Evolutionary conservation across 192 early-diverging fungal species (phyloP).

Genomic region (Phlyctochytrium arcticum): DNA sequence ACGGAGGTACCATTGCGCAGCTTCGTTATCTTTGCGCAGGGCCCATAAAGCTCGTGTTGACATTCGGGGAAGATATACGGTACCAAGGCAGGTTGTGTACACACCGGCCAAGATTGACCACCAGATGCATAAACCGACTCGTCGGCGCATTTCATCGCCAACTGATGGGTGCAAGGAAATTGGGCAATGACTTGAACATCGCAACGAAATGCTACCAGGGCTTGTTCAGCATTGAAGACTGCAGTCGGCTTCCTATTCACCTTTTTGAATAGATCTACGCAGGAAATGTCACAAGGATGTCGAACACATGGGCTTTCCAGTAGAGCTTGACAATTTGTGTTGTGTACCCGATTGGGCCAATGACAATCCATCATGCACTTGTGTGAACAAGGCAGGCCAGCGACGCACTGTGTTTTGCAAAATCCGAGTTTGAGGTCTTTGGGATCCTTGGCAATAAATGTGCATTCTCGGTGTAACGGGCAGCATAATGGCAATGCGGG

Average conservation of each 20-base stretch:
- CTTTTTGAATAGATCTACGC: neutral
- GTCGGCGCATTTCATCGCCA: slow-evolving; percentile 13
- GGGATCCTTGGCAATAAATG: neutral
- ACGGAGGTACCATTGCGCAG: neutral
- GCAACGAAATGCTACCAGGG: slow-evolving; percentile 2
- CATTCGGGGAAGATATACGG: slow-evolving; percentile 13
- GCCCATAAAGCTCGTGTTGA: slow-evolving; percentile 21
- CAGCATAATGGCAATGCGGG: slow-evolving; percentile 14
- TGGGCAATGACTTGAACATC: slow-evolving; percentile 4
- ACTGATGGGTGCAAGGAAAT: slow-evolving; percentile 22
- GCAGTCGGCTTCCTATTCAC: neutral
- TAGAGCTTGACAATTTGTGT: slow-evolving; percentile 1
- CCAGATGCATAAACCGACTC: slow-evolving; percentile 4
- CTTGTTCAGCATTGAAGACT: neutral
- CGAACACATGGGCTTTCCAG: slow-evolving; percentile 6
- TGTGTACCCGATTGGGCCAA: slow-evolving; percentile 15
- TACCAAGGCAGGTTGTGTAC: slow-evolving; percentile 1
- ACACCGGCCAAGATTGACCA: slow-evolving; percentile 5
- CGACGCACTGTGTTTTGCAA: slow-evolving; percentile 23
- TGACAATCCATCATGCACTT: slow-evolving; percentile 16
- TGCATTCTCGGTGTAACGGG: slow-evolving; percentile 14
- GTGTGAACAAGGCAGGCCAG: slow-evolving; percentile 15
- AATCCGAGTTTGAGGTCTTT: slow-evolving; percentile 13
- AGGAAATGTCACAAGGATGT: slow-evolving; percentile 12
- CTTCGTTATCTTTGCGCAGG: slow-evolving; percentile 6